phyloP scores from a whole-genome alignment of 352 stramenopile genomes.

The Phytophthora agathidicida region DNA sequence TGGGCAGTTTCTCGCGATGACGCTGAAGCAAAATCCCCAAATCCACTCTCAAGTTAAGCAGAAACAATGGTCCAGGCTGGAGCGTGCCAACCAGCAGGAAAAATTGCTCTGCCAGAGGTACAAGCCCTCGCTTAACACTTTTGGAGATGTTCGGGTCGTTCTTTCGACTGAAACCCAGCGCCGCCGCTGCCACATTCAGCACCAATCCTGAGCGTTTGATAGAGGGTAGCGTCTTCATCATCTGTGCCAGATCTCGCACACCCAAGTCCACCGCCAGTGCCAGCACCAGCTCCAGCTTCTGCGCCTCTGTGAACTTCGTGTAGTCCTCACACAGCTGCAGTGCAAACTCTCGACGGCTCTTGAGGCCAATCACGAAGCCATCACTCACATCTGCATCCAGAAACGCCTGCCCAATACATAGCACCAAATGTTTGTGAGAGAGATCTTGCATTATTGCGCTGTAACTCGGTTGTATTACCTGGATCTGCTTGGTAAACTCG shows the following conservation, averaged over 20 bases:
- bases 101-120: constrained; percentile 82
- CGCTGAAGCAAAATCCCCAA: constrained; percentile 59
- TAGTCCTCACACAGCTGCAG: constrained; percentile 78
- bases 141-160: constrained; percentile 87
- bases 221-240: constrained; percentile 84
- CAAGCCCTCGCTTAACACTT: constrained; percentile 84
- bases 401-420: constrained; percentile 39
- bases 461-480: constrained; percentile 29
- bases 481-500: constrained; percentile 62
- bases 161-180: constrained; percentile 79
- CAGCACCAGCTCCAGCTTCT: constrained; percentile 82
- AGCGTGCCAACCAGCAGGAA: constrained; percentile 79
- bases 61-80: constrained; percentile 71
- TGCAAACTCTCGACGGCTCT: constrained; percentile 79
- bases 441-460: neutral
- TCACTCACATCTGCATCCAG: constrained; percentile 70
- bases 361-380: constrained; percentile 87
- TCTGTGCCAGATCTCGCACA: constrained; percentile 77
- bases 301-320: constrained; percentile 72
- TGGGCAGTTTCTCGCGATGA: constrained; percentile 49
- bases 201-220: constrained; percentile 81
- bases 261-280: constrained; percentile 81
- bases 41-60: constrained; percentile 76
- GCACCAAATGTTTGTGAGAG: neutral
- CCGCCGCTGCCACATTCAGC: constrained; percentile 76